Evolutionary conservation across 371 early-diverging fungal genomes (phyloP).

Genomic region (Amoeboaphelidium occidentale): DNA sequence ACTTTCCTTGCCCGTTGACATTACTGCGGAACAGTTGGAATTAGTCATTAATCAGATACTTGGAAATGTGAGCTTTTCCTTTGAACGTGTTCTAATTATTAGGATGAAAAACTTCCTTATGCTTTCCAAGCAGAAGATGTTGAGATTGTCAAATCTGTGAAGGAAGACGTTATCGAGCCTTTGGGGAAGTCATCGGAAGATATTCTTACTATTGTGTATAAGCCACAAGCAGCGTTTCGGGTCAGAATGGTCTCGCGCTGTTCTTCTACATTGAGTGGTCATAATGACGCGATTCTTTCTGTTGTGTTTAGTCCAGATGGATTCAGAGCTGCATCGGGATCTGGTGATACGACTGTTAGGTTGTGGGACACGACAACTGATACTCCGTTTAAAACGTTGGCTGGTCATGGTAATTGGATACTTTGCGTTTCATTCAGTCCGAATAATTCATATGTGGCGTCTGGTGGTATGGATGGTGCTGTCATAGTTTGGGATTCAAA

Average conservation of each 20-base stretch:
- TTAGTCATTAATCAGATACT: constrained; percentile 68
- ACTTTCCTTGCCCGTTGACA: constrained; percentile 52
- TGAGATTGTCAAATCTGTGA: constrained; percentile 45
- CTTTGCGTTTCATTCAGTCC: constrained; percentile 79
- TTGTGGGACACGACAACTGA: constrained; percentile 92
- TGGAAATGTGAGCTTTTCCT: constrained; percentile 32
- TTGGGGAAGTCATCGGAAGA: constrained; percentile 52
- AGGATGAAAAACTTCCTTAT: constrained; percentile 66
- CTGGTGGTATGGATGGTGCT: constrained; percentile 84
- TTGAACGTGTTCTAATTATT: neutral
- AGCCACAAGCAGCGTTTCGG: constrained; percentile 79
- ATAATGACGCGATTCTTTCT: constrained; percentile 75
- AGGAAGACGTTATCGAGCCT: constrained; percentile 40
- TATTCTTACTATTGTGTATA: constrained; percentile 55
- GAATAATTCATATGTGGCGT: constrained; percentile 54
- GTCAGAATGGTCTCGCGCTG: constrained; percentile 77
- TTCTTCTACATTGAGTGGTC: constrained; percentile 54
- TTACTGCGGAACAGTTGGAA: constrained; percentile 59
- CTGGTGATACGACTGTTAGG: constrained; percentile 78
- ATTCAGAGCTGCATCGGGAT: constrained; percentile 63
- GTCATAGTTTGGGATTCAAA: constrained; percentile 64
- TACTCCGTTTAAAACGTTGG: constrained; percentile 46
- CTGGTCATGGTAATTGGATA: constrained; percentile 81
- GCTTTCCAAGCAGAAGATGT: constrained; percentile 60
- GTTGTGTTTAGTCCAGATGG: constrained; percentile 84